Evolutionary conservation across 176 grass and related monocot species (phyloP).

Genomic region (Eremochloa ophiuroides): DNA sequence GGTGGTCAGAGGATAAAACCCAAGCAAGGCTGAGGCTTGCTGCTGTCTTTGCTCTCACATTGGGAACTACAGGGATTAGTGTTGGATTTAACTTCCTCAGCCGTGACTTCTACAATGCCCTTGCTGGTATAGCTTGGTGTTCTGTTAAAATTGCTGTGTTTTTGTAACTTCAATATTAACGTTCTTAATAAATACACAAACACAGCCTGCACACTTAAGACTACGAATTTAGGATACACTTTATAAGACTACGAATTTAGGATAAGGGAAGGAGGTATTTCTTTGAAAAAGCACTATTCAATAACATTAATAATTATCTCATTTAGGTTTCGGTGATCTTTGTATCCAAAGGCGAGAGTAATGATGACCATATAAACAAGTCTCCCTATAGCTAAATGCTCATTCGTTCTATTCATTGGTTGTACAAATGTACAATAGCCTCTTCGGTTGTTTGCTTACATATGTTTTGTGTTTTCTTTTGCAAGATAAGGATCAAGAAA

Average conservation of each 20-base stretch:
- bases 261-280: neutral
- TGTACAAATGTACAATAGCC: neutral
- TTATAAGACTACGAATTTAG: neutral
- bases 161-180: neutral
- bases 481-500: conserved; percentile 96
- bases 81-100: conserved; percentile 96
- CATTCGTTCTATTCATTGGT: neutral
- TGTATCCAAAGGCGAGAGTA: neutral
- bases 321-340: neutral
- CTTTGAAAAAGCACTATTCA: neutral
- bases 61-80: conserved; percentile 87
- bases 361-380: neutral
- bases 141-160: neutral
- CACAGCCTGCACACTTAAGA: neutral
- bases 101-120: conserved; percentile 93
- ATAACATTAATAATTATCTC: neutral
- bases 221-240: neutral
- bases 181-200: neutral
- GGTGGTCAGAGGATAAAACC: conserved; percentile 88
- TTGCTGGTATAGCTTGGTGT: conserved; percentile 55
- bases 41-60: conserved; percentile 76
- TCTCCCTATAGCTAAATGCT: neutral
- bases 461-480: conserved; percentile 45
- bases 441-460: conserved; percentile 16
- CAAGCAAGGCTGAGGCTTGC: conserved; percentile 86